Evolutionary conservation across 1,284 basidiomycete genomes (phyloP).

Genomic region (Tilletia horrida): DNA sequence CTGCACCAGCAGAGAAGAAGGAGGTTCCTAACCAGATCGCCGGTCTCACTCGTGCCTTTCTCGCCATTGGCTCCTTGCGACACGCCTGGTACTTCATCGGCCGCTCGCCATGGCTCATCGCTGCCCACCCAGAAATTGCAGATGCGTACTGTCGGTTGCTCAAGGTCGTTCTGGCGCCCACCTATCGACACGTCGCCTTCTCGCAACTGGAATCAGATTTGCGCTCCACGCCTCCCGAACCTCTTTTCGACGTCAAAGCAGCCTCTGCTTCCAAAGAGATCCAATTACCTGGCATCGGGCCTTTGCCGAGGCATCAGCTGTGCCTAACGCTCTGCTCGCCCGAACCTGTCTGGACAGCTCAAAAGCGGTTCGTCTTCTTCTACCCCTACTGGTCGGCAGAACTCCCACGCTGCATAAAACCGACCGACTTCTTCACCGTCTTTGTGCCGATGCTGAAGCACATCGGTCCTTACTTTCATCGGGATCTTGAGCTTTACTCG

Average conservation of each 20-base stretch:
- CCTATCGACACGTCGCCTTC: slow-evolving; percentile 36
- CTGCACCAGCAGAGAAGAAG: slow-evolving; percentile 23
- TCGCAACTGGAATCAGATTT: slow-evolving; percentile 64
- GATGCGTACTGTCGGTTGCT: slow-evolving; percentile 62
- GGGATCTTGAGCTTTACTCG: slow-evolving; percentile 38
- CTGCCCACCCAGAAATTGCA: slow-evolving; percentile 73
- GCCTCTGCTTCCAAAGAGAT: not conserved
- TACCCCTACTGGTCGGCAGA: slow-evolving; percentile 40
- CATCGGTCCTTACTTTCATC: slow-evolving; percentile 40
- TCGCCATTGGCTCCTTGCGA: slow-evolving; percentile 77
- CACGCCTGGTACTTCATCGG: slow-evolving; percentile 75
- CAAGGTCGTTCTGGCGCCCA: slow-evolving; percentile 43
- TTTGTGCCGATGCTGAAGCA: slow-evolving; percentile 48
- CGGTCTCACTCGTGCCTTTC: slow-evolving; percentile 73
- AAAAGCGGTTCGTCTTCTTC: slow-evolving; percentile 42
- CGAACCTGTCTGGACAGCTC: slow-evolving; percentile 36
- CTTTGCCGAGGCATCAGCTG: slow-evolving; percentile 22
- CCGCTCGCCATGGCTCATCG: slow-evolving; percentile 79
- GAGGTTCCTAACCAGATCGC: slow-evolving; percentile 72
- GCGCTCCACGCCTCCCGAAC: slow-evolving; percentile 20
- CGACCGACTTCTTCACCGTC: slow-evolving; percentile 30
- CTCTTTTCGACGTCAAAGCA: slow-evolving; percentile 51
- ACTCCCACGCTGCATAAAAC: slow-evolving; percentile 30
- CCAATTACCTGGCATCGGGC: not conserved
- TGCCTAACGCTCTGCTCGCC: slow-evolving; percentile 39